Evolutionary conservation across 768 basidiomycete species (phyloP).

Genomic region (Ramaria sp.): DNA sequence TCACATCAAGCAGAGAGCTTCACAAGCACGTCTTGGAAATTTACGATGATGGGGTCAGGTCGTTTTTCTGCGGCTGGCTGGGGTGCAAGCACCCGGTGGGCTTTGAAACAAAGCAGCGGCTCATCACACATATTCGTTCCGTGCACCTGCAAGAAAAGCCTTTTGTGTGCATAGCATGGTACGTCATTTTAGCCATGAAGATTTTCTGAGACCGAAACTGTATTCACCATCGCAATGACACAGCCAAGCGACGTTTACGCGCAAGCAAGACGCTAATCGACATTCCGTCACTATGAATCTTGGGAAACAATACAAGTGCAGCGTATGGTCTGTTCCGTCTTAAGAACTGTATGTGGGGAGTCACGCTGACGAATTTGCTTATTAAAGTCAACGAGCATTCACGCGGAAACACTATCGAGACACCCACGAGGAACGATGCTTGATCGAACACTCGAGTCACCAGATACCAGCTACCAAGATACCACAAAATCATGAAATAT

Average conservation of each 20-base stretch:
- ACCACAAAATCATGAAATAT: no score
- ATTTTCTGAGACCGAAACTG: not conserved
- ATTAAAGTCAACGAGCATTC: slow-evolving; percentile 1
- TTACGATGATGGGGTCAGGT: not conserved
- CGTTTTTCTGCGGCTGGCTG: slow-evolving; percentile 2
- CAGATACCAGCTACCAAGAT: not conserved
- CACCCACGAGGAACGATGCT: slow-evolving; percentile 5
- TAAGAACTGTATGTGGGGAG: not conserved
- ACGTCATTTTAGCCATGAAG: not conserved
- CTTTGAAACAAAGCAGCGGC: not conserved
- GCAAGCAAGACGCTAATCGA: slow-evolving; percentile 7
- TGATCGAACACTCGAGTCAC: not conserved
- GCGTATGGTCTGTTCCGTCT: slow-evolving; percentile 1
- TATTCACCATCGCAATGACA: not conserved
- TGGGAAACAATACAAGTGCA: slow-evolving; percentile 7
- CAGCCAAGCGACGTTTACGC: slow-evolving; percentile 2
- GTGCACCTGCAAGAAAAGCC: slow-evolving; percentile 8
- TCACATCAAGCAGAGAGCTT: not conserved
- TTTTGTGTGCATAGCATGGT: slow-evolving; percentile 6
- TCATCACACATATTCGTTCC: slow-evolving; percentile 7
- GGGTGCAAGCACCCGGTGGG: slow-evolving; percentile 6
- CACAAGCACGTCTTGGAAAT: not conserved
- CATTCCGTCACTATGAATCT: slow-evolving; percentile 1
- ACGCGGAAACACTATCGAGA: slow-evolving; percentile 5
- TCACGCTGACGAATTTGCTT: not conserved